Base-by-base conservation (phyloP, 495 filamentous ascomycete species). In the Clavariopsis aquatica region DNA sequence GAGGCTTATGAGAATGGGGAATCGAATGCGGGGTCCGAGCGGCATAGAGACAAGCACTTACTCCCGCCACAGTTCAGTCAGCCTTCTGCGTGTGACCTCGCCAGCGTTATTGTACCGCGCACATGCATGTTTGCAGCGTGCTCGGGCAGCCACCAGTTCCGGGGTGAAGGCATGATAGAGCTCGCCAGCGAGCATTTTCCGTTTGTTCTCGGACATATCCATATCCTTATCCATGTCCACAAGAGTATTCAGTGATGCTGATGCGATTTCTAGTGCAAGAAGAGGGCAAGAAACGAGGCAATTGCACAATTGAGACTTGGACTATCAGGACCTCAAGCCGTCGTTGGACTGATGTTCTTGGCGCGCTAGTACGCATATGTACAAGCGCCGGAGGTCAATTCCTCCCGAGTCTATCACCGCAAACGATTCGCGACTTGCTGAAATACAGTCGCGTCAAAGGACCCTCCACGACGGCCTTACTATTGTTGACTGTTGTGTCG, bases 21-120 rank as follows among this genome's bases (percentile, higher is more conserved):
- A 29, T 65, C 19, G 22, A 31, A 15, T n/a, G 55, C 23, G 22
- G 23, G 41, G 5, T 46, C 34, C 8, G 38, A 9, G n/a, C 12
- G 38, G n/a, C 15, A 17, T 45, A 22, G 52, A 31, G 31, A 26
- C 43, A 17, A 31, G 54, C 29, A 78, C 84, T 79, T 77, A 93
- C 90, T 89, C 83, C 74, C 83, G 85, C 84, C 84, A 92, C n/a
- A 93, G 74, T 65, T 89, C 84, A 0, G 88, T 79, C 34, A 83
- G 72, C 46, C 75, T 75, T 52, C 90, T 78, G 29, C 89, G 77
- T 0, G 84, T 69, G 1, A 83, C 76, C 2, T 87, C 83, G 0
- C 81, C 81, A 4, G 81, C 78, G 24, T 77, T 79, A 73, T 91
- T 94, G 77, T 85, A 91, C 1, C 78, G 78, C 29, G 77, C 72